Evolutionary conservation across 352 stramenopile genomes (phyloP).

Genomic region (Phytophthora hibernalis): DNA sequence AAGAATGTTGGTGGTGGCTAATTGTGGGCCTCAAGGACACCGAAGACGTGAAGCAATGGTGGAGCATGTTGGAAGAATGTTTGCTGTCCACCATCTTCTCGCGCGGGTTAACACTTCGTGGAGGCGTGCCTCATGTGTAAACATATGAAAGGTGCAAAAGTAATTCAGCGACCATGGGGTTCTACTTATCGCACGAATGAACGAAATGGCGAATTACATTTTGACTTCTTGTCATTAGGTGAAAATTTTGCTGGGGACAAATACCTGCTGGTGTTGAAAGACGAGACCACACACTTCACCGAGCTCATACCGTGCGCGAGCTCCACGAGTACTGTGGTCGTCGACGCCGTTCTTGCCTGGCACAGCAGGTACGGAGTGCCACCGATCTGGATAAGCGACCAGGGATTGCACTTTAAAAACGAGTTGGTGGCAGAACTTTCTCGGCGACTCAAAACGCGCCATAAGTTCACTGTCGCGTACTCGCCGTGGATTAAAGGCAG

Average conservation of each 20-base stretch:
- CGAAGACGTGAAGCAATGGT: constrained; percentile 1
- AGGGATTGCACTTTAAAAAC: constrained; percentile 1
- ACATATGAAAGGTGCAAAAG: constrained; percentile 19
- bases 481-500: constrained; percentile 43
- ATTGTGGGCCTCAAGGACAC: constrained; percentile 16
- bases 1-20: constrained; percentile 2
- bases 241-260: constrained; percentile 15
- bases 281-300: constrained; percentile 18
- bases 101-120: constrained; percentile 11
- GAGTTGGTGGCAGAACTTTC: constrained; percentile 4
- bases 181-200: constrained; percentile 20
- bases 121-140: constrained; percentile 11
- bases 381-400: constrained; percentile 4
- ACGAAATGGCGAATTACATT: constrained; percentile 20
- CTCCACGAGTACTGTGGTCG: constrained; percentile 2
- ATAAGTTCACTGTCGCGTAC: constrained; percentile 22
- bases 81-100: background rate
- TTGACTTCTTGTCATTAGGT: constrained; percentile 15
- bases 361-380: constrained; percentile 1
- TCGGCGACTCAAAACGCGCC: background rate
- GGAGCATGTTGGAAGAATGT: background rate
- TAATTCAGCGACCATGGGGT: constrained; percentile 16
- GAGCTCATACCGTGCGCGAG: constrained; percentile 1
- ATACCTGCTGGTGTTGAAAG: constrained; percentile 20
- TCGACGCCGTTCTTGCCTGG: constrained; percentile 5